Evolutionary conservation across 106 monocot species (phyloP).

Genomic region (Chionographis japonica): DNA sequence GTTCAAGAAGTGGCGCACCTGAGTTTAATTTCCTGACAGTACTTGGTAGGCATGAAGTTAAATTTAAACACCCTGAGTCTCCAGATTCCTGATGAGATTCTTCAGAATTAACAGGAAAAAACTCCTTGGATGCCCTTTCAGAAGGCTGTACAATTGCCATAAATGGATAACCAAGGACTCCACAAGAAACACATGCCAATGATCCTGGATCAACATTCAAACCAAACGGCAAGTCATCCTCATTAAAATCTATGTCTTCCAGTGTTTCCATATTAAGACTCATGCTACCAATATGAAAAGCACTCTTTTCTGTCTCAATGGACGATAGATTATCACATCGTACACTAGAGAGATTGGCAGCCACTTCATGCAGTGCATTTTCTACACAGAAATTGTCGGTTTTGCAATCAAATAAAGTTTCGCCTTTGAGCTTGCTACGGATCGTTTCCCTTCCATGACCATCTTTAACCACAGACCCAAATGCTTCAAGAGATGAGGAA

Average conservation of each 20-base stretch:
- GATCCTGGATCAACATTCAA: slow-evolving; percentile 81
- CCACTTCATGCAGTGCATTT: slow-evolving; percentile 1
- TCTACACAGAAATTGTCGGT: background rate
- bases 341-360: background rate
- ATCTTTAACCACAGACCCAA: background rate
- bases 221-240: slow-evolving; percentile 68
- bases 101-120: slow-evolving; percentile 20
- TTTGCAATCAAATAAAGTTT: background rate
- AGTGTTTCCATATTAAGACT: slow-evolving; percentile 16
- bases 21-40: slow-evolving; percentile 9
- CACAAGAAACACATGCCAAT: slow-evolving; percentile 92
- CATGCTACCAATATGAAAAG: background rate
- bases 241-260: slow-evolving; percentile 35
- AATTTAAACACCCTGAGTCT: slow-evolving; percentile 5
- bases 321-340: background rate
- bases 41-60: slow-evolving; percentile 12
- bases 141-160: slow-evolving; percentile 88
- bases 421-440: background rate
- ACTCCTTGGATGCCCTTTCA: slow-evolving; percentile 25
- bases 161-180: slow-evolving; percentile 95
- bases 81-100: slow-evolving; percentile 10
- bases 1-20: slow-evolving; percentile 21
- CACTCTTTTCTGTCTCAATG: background rate
- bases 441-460: slow-evolving; percentile 1
- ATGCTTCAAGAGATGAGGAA: slow-evolving; percentile 7